These are phyloP conservation scores for Aureobasidium sp. DNA, from an alignment of 2,329 filamentous ascomycete genomes.

Conservation along the genomic window DNA sequence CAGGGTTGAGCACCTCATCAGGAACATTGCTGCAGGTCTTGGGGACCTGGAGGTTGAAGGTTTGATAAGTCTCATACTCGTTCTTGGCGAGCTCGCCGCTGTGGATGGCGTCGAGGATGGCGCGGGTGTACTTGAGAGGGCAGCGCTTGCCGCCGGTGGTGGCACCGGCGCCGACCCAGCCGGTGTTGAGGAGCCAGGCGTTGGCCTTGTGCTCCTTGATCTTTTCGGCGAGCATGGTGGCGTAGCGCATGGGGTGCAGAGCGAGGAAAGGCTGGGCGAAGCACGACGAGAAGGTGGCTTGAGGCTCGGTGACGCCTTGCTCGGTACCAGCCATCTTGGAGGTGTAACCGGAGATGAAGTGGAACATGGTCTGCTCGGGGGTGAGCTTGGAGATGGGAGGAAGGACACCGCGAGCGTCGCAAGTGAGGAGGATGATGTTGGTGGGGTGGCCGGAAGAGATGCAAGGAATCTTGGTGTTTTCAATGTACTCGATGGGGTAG, in stretches of 20 bases:
- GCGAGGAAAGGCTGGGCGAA: constrained; percentile 99
- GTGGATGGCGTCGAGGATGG: constrained; percentile 97
- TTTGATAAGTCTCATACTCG: constrained; percentile 90
- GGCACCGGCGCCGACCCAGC: constrained; percentile 89
- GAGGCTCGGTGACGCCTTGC: constrained; percentile 91
- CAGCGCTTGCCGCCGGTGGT: constrained; percentile 91
- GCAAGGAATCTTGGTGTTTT: constrained; percentile 98
- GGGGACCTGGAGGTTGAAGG: constrained; percentile 96
- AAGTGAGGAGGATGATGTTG: constrained; percentile 98
- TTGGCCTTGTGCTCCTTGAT: constrained; percentile 92
- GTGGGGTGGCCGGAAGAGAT: constrained; percentile 76
- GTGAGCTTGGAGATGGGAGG: constrained; percentile 96
- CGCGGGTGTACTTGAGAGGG: constrained; percentile 96
- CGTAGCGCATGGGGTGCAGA: constrained; percentile 98
- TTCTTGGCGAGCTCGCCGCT: constrained; percentile 87
- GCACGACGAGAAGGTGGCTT: constrained; percentile 98
- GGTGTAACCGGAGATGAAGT: constrained; percentile 99
- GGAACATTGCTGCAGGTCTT: constrained; percentile 85
- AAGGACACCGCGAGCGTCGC: constrained; percentile 93
- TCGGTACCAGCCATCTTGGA: constrained; percentile 99
- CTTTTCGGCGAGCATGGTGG: constrained; percentile 97
- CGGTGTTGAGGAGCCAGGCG: constrained; percentile 97
- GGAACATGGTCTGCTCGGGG: constrained; percentile 97
- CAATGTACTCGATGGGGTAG: constrained; percentile 98
- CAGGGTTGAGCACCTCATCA: constrained; percentile 86